Evolutionary conservation across 345 rosid genomes (phyloP), one percentile per base, ranked within the genome.

Genomic region (Eucalyptus polybractea): DNA sequence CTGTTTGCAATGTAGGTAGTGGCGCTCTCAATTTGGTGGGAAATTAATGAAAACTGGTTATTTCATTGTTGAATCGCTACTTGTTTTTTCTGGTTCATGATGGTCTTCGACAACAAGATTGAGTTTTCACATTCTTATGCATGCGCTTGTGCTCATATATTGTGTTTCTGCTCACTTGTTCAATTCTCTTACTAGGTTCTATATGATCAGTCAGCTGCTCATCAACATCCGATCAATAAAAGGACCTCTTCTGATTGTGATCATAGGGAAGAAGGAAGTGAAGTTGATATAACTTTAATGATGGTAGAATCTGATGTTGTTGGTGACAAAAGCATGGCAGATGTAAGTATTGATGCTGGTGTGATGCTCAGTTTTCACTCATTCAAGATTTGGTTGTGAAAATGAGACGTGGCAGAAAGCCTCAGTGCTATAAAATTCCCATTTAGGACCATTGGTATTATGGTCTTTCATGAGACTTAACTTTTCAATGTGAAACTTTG

Each of bases 321-420:
- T 85, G 85, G 86, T 49, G 92, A 90, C 67, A 80, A 89, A 86
- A 89, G 85, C 88, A 86, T 90, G 67, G 88, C 91, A 88, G 94
- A 95, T 89, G 99, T 96, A 95, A 94, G 98, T 93, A 51, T 86
- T 86, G 87, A 72, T 67, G 53, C 87, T 10, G 67, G 80, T 53
- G 80, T 65, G 88, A 53, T 14, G 80, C 86, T 86, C 72, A 60
- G 16, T 90, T 40, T 90, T 89, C 50, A 45, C 50, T 86, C 42
- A 83, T 88, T 56, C 45, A 69, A 56, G 89, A 58, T 42, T 14
- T 51, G 65, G 62, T 86, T 86, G 62, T 31, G 65, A 50, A 50
- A 86, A 86, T 27, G 40, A 51, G 87, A 86, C 13, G 37, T 47
- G 87, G 87, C 54, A 86, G 44, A 86, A 50, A 53, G 45, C 47